Conservation (phyloP, 768 basidiomycete genomes). For the Phlebiopsis gigantea region DNA sequence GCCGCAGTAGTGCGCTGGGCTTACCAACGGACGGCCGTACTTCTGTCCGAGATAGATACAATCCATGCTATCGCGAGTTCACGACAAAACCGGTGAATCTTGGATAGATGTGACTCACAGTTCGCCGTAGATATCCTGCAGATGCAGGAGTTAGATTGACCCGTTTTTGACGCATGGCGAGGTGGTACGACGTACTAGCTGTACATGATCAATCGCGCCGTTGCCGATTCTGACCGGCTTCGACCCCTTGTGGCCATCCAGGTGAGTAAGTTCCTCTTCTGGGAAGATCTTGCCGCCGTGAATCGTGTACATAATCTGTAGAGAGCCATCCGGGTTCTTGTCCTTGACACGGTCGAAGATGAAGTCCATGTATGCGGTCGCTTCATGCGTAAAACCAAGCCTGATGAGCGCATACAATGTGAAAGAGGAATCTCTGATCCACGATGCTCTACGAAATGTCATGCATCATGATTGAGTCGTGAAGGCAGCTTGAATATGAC, state of each 20-base stretch:
- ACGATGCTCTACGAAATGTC: slow-evolving; percentile 51
- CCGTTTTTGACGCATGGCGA: not conserved
- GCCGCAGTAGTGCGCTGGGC: slow-evolving; percentile 19
- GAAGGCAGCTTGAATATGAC: slow-evolving; percentile 26
- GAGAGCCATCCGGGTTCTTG: slow-evolving; percentile 83
- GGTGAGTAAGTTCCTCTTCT: slow-evolving; percentile 80
- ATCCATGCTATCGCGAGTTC: slow-evolving; percentile 61
- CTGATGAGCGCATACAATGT: slow-evolving; percentile 92
- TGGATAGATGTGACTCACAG: slow-evolving; percentile 39
- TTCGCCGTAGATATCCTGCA: slow-evolving; percentile 94
- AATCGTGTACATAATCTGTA: slow-evolving; percentile 77
- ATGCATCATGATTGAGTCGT: slow-evolving; percentile 4
- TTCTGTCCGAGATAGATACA: slow-evolving; percentile 97
- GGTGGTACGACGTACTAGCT: slow-evolving; percentile 46
- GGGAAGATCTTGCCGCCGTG: slow-evolving; percentile 58
- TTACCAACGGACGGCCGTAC: slow-evolving; percentile 74
- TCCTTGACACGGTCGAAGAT: slow-evolving; percentile 78
- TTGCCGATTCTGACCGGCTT: slow-evolving; percentile 90
- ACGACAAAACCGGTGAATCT: not conserved
- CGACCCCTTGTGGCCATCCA: slow-evolving; percentile 85
- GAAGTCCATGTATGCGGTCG: slow-evolving; percentile 89
- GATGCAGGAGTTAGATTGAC: not conserved
- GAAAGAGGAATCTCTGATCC: slow-evolving; percentile 97
- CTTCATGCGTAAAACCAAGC: slow-evolving; percentile 91
- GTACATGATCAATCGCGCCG: slow-evolving; percentile 91